Base-by-base conservation (phyloP, 129 eudicot species). In the Ambrosia artemisiifolia region DNA sequence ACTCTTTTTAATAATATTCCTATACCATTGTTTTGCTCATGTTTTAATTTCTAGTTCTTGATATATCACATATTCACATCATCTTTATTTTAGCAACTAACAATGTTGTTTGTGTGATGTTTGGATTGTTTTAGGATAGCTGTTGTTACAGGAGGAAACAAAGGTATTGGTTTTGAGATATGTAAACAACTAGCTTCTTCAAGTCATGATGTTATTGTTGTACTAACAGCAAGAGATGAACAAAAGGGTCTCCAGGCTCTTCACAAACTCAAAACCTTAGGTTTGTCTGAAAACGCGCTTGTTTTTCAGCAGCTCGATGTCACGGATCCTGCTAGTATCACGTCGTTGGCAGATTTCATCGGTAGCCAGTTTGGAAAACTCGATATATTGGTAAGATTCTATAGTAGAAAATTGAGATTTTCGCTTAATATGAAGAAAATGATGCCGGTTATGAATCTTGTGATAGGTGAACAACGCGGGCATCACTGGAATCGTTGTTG, bases 121-220 rank as follows among this genome's bases (percentile, higher is more conserved):
- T 55, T 71, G 42, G 57, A 30, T 57, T 72, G 76, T 14, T 28
- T n/a, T 57, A 72, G 76, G 46, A 72, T 72, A 57, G 76, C 76
- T 24, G 46, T 72, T 72, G 67, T 72, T 59, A 72, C 76, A 8
- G 76, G 68, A 72, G 76, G 68, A 55, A 59, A 72, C 76, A 72
- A 72, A 59, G 68, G 68, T 43, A 30, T 72, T 17, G 76, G 76
- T 4, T 46, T 72, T 12, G 76, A 72, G 32, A 59, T 72, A 59
- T 72, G 68, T 9, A 72, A 43, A 43, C 76, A 59, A 28, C 11
- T 72, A 28, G 66, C 75, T 71, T 55, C 75, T 12, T 20, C 54
- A 6, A 20, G 24, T 20, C 28, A 71, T 55, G 65, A 55, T 55
- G 19, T 70, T 70, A 24, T 71, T 38, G 66, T 71, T 13, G 40